Percentiles rank a stretch among this genome's conserved stretches.
Evolutionary conservation across 495 filamentous ascomycete species (phyloP).

Genomic region (Penicillium bialowiezense): DNA sequence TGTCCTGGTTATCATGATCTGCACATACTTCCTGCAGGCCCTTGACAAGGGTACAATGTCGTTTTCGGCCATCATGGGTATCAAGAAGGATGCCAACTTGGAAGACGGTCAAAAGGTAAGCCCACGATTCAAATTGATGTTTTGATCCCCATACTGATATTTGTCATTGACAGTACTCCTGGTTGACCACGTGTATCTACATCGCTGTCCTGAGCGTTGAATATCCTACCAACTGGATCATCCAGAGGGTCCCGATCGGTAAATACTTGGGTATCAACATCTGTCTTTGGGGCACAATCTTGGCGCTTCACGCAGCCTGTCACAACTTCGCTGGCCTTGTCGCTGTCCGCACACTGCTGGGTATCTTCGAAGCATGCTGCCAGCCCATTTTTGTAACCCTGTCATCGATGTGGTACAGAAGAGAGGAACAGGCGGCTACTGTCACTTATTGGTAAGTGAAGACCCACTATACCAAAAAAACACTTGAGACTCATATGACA

Average conservation of each 20-base stretch:
- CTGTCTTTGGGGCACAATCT: conserved; percentile 53
- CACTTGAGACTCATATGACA: conserved; percentile 1
- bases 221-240: conserved; percentile 56
- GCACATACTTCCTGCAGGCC: conserved; percentile 67
- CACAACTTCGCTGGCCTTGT: conserved; percentile 56
- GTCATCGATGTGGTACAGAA: conserved; percentile 71
- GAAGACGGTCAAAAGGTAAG: conserved; percentile 46
- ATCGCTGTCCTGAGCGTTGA: conserved; percentile 53
- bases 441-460: conserved; percentile 61
- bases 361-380: conserved; percentile 66
- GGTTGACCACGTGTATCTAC: conserved; percentile 55
- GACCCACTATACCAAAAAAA: neutral
- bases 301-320: conserved; percentile 59
- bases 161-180: conserved; percentile 38
- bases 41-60: conserved; percentile 70
- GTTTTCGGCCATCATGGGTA: conserved; percentile 69
- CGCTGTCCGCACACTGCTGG: conserved; percentile 58
- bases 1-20: conserved; percentile 49
- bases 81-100: conserved; percentile 53
- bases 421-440: conserved; percentile 61
- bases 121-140: neutral
- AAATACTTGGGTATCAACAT: conserved; percentile 63
- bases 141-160: neutral
- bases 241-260: conserved; percentile 58
- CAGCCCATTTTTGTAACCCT: conserved; percentile 58